Conservation (phyloP, 2,329 filamentous ascomycete species). For the Pestalotiopsis sp. region DNA sequence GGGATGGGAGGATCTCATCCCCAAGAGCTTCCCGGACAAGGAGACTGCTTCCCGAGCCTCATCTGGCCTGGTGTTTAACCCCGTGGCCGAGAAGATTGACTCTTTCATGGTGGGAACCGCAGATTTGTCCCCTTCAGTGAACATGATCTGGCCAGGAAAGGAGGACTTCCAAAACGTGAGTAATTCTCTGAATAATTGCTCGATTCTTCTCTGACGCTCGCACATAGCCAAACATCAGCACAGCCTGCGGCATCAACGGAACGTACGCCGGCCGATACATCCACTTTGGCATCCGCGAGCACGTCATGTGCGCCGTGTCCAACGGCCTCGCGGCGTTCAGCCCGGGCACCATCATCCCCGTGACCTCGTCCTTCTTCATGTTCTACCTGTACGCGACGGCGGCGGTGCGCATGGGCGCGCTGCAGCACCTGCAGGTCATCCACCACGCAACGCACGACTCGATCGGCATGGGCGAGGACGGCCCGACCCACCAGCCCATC, state of each 20-base stretch:
- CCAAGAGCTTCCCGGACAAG: conserved; percentile 47
- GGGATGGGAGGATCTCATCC: conserved; percentile 52
- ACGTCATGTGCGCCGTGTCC: conserved; percentile 61
- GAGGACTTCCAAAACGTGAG: conserved; percentile 53
- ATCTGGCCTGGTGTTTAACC: conserved; percentile 50
- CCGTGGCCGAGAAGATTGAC: conserved; percentile 41
- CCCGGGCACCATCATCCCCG: conserved; percentile 52
- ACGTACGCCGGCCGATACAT: conserved; percentile 16
- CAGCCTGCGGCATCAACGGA: conserved; percentile 23
- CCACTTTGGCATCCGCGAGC: conserved; percentile 63
- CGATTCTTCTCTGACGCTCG: not conserved
- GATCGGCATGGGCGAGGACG: conserved; percentile 56
- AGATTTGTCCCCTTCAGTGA: conserved; percentile 48
- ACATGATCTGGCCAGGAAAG: conserved; percentile 53
- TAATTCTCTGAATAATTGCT: not conserved
- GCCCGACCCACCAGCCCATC: conserved; percentile 59
- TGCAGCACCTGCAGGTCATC: conserved; percentile 51
- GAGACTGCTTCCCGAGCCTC: conserved; percentile 52
- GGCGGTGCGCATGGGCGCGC: conserved; percentile 55
- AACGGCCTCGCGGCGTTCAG: conserved; percentile 62
- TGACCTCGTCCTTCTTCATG: conserved; percentile 60
- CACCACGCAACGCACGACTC: conserved; percentile 58
- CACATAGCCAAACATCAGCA: conserved; percentile 22
- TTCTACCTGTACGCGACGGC: conserved; percentile 55
- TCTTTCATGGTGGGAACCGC: conserved; percentile 50